Base-by-base conservation (phyloP, 106 monocot genomes). In the Platanthera guangdongensis region DNA sequence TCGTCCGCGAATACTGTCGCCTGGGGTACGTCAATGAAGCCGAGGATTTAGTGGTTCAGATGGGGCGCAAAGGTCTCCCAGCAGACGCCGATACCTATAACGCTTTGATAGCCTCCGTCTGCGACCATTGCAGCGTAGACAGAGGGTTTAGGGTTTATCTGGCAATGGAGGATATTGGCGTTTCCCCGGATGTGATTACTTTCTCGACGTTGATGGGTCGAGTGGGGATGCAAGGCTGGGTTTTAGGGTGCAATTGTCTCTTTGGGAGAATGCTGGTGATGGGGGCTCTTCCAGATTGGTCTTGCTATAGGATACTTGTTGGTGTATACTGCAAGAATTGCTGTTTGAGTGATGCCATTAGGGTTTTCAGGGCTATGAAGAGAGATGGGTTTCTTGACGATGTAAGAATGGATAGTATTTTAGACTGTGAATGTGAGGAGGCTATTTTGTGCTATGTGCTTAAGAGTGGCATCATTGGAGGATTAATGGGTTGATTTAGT, bases 101-200 rank as follows among this genome's bases (percentile, higher is more conserved):
- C 13, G n/a, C 32, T 63, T 63, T 80, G 16, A 50, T 80, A 11
- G 50, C 47, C 18, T 63, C 51, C 22, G 65, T 68, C 19, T 67
- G 67, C 46, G 65, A 75, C 64, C 10, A 47, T 49, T 18, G 53
- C 6, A 19, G 68, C 10, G 39, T 57, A 6, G 68, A 55, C 39
- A 69, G 49, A 54, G 75, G 68, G 75, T 51, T 81, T 51, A 21
- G 10, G 13, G 15, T 81, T 25, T 75, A 65, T 52, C 64, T 48
- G n/a, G 32, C 28, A 52, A 80, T 80, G 80, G 6, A 18, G n/a
- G 15, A 68, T 4, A 25, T 18, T 19, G 74, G 80, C 51, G 45
- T 74, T 52, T 67, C 52, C 0, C 74, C 74, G 10, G 80, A 80
- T 67, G 80, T 80, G 65, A 80, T 80, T 22, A 75, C 74, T 10